Conservation (phyloP, 2,329 filamentous ascomycete species). For the Neospermospora avenae region DNA sequence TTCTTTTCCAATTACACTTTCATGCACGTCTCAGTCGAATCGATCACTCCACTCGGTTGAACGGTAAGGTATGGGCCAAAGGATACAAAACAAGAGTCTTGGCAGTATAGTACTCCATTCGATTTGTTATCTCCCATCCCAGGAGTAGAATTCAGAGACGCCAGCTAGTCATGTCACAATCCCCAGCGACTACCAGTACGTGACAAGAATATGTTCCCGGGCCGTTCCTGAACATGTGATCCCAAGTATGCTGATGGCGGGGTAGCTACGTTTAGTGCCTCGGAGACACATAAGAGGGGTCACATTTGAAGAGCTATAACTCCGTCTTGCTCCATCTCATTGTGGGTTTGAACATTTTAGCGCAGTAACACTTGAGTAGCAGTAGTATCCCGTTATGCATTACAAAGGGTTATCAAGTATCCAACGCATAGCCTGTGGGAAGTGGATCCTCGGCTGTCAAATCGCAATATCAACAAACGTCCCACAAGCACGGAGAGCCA, state of each 20-base stretch:
- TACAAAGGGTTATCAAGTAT: neutral
- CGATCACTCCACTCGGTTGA: neutral
- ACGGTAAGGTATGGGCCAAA: neutral
- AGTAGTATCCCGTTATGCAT: neutral
- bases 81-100: neutral
- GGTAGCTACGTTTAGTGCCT: neutral
- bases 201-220: neutral
- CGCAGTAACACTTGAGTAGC: neutral
- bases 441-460: neutral
- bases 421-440: neutral
- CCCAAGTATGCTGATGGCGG: neutral
- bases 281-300: neutral
- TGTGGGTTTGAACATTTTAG: neutral
- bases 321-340: neutral
- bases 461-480: neutral
- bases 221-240: slow-evolving; percentile 2
- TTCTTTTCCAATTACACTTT: neutral
- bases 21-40: neutral
- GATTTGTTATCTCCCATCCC: neutral
- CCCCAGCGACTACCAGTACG: neutral
- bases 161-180: neutral
- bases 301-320: neutral
- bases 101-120: neutral
- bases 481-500: neutral
- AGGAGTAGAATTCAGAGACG: neutral